Conservation (phyloP, 331 rosid genomes). For the Prunus yedoensis region DNA sequence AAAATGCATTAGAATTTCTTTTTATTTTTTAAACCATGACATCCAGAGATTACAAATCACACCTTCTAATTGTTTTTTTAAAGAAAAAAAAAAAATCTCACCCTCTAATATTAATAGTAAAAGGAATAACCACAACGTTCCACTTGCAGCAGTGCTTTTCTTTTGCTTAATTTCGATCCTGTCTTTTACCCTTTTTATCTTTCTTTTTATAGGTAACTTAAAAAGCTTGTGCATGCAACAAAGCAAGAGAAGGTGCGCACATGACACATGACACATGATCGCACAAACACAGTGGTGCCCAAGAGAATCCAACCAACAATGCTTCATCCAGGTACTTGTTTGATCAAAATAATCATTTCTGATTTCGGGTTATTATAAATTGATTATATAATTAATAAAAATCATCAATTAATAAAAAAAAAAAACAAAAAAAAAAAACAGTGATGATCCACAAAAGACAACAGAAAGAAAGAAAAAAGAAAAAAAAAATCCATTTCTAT, state of each 20-base stretch:
- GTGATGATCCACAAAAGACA: constrained; percentile 6
- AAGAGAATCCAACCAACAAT: too few relatives aligned
- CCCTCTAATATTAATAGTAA: background rate
- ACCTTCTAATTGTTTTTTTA: background rate
- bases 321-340: too few relatives aligned
- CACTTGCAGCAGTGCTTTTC: background rate
- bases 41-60: too few relatives aligned
- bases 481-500: background rate
- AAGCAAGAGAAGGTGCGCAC: background rate
- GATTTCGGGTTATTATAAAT: background rate
- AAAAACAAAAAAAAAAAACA: background rate
- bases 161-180: background rate
- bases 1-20: too few relatives aligned
- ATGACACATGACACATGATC: background rate
- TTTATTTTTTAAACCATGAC: too few relatives aligned
- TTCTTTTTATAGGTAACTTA: background rate
- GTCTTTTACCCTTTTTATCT: background rate
- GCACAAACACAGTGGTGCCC: too few relatives aligned
- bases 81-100: too few relatives aligned
- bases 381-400: too few relatives aligned
- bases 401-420: background rate
- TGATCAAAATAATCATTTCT: background rate
- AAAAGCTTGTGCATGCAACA: background rate
- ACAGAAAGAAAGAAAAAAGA: background rate
- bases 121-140: background rate